Evolutionary conservation across 1,284 basidiomycete species (phyloP).

Genomic region (Papiliotrema nemorosa): DNA sequence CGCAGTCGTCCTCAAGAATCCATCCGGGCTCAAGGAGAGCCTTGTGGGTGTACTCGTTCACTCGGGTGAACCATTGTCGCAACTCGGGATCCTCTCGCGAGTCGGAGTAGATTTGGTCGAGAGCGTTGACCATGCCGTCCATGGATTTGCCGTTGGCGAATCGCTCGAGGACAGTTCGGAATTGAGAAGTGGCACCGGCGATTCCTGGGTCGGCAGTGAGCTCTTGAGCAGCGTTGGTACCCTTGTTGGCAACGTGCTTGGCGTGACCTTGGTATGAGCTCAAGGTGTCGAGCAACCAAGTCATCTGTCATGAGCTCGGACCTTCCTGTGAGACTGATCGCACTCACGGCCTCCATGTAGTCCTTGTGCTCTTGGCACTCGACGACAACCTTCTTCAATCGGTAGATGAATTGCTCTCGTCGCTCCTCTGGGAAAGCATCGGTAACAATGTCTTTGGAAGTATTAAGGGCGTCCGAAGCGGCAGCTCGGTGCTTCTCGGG

Average conservation of each 20-base stretch:
- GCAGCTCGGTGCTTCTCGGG: constrained; percentile 42
- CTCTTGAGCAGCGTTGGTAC: constrained; percentile 47
- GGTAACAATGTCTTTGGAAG: constrained; percentile 65
- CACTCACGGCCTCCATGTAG: constrained; percentile 65
- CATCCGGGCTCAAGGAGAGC: constrained; percentile 83
- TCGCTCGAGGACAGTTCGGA: constrained; percentile 80
- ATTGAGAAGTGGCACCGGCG: constrained; percentile 60
- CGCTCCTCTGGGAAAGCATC: constrained; percentile 85
- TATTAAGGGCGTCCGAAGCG: constrained; percentile 45
- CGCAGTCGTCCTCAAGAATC: constrained; percentile 74
- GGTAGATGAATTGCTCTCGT: constrained; percentile 56
- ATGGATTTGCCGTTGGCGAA: constrained; percentile 74
- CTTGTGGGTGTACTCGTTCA: constrained; percentile 66
- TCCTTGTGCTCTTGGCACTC: constrained; percentile 91
- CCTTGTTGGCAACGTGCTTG: constrained; percentile 50
- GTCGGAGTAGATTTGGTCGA: constrained; percentile 71
- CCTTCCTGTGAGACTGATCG: neutral
- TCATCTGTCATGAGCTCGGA: constrained; percentile 46
- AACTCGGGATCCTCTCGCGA: constrained; percentile 72
- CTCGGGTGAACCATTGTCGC: constrained; percentile 66
- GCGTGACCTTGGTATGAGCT: constrained; percentile 72
- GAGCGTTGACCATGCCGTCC: constrained; percentile 66
- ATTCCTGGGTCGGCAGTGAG: constrained; percentile 58
- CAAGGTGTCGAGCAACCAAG: constrained; percentile 68
- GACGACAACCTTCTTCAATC: constrained; percentile 52